Conservation (phyloP, 139 green algal genomes). For the Diplosphaera chodatii region DNA sequence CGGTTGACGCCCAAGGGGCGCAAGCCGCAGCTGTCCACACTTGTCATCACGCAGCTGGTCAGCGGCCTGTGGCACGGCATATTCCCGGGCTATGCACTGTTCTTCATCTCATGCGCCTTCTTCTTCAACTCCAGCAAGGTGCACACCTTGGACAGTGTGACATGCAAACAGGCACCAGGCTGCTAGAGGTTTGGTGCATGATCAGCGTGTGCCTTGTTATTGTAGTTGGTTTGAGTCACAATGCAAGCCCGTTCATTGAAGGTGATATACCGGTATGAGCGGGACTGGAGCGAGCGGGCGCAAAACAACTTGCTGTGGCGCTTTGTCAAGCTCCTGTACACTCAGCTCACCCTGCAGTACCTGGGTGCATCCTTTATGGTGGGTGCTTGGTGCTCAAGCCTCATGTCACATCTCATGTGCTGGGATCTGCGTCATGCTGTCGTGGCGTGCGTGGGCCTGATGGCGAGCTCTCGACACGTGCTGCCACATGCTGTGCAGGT, state of each 20-base stretch:
- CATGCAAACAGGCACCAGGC: too few relatives aligned
- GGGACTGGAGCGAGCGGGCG: constrained; percentile 3
- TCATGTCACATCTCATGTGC: too few relatives aligned
- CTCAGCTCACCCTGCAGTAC: constrained; percentile 39
- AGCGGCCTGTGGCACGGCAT: constrained; percentile 77
- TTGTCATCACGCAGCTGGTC: constrained; percentile 74
- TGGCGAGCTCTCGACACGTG: too few relatives aligned
- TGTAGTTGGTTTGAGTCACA: too few relatives aligned
- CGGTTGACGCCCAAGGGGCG: constrained; percentile 47
- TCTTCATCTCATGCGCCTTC: constrained; percentile 36
- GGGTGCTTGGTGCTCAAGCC: too few relatives aligned
- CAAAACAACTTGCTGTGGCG: constrained; percentile 17
- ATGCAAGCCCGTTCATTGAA: too few relatives aligned
- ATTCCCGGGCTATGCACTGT: constrained; percentile 48
- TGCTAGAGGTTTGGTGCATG: too few relatives aligned
- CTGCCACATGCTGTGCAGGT: too few relatives aligned
- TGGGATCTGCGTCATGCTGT: too few relatives aligned
- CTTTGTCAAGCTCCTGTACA: constrained; percentile 27
- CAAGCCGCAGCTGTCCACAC: constrained; percentile 50
- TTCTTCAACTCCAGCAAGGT: constrained; percentile 33
- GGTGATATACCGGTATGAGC: constrained; percentile 36
- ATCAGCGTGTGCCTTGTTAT: too few relatives aligned
- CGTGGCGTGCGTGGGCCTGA: too few relatives aligned
- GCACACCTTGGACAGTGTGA: too few relatives aligned
- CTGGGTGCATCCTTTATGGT: constrained; percentile 37